Conservation (phyloP, 371 early-diverging fungal species). For the Chytridiales sp. region DNA sequence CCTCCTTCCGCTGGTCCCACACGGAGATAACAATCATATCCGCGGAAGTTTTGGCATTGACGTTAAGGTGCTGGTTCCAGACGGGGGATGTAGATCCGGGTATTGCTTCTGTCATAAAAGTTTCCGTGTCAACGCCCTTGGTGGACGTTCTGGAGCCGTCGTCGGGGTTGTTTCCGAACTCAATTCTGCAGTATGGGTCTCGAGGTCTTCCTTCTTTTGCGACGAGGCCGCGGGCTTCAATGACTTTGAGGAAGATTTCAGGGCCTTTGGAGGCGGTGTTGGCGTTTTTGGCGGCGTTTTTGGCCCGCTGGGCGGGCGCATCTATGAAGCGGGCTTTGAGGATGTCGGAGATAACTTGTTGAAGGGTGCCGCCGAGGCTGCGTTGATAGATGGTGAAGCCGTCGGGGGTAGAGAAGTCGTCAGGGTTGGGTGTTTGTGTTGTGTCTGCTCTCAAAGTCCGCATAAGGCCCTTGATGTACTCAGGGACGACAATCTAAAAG, state of each 20-base stretch:
- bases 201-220: conserved; percentile 39
- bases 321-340: conserved; percentile 40
- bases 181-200: conserved; percentile 42
- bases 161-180: conserved; percentile 30
- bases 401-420: conserved; percentile 42
- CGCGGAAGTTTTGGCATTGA: conserved; percentile 23
- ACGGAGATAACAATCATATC: conserved; percentile 36
- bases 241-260: conserved; percentile 36
- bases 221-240: conserved; percentile 35
- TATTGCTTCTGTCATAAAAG: conserved; percentile 36
- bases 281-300: not conserved
- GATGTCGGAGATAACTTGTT: conserved; percentile 39
- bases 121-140: conserved; percentile 13
- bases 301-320: conserved; percentile 10
- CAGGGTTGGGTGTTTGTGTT: conserved; percentile 38
- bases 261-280: not conserved
- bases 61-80: conserved; percentile 45
- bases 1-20: conserved; percentile 44
- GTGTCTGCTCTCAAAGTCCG: conserved; percentile 37
- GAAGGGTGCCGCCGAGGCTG: conserved; percentile 29
- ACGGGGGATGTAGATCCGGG: conserved; percentile 22
- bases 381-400: conserved; percentile 40
- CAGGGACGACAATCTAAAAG: conserved; percentile 35
- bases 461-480: conserved; percentile 42
- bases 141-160: conserved; percentile 17